Evolutionary conservation across 495 filamentous ascomycete species (phyloP), one percentile per base, ranked within the genome.

Genomic region (Aspergillus conjunctus): DNA sequence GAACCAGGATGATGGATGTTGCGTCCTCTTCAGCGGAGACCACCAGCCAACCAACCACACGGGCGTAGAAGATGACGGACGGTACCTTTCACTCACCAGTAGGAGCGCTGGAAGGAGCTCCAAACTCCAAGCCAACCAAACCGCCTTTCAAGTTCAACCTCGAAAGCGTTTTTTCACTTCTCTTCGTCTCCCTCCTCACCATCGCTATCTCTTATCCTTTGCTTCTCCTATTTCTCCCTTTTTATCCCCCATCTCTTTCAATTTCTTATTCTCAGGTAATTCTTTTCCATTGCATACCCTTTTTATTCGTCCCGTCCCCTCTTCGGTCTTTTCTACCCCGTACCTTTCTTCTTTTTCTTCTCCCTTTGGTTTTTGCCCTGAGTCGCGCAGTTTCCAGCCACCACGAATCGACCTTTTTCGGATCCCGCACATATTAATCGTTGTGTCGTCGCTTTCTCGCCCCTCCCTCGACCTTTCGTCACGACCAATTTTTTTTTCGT

Each of bases 321-420:
- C 64, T 68, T 70, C 66, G 71, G 50, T 68, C 60, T 56, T 64
- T 69, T 65, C 59, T 45, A 18, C 60, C 39, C 44, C 51, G 37
- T 50, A 51, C 71, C 68, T 70, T 71, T 67, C 70, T 66, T 72
- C 68, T 74, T 67, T 62, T 66, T n/a, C n/a, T 50, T 56, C 26
- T 2, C 26, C 56, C 65, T 60, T 56, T 44, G 43, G 59, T 55
- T 63, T 66, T 51, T 63, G 63, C 58, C 69, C 68, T 67, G 68
- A 73, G 67, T 66, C 71, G 73, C 74, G 70, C 74, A 74, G 71
- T 70, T 75, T 75, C 81, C 79, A 80, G 82, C 77, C 81, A 84
- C 82, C 80, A 82, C 48, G 39, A 64, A n/a, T 59, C 58, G 32
- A 50, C 58, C 51, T 51, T 31, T 61, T 67, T 59, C 45, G 54